phyloP scores from a whole-genome alignment of 2,329 filamentous ascomycete genomes.

The Diaporthe longicolla region DNA sequence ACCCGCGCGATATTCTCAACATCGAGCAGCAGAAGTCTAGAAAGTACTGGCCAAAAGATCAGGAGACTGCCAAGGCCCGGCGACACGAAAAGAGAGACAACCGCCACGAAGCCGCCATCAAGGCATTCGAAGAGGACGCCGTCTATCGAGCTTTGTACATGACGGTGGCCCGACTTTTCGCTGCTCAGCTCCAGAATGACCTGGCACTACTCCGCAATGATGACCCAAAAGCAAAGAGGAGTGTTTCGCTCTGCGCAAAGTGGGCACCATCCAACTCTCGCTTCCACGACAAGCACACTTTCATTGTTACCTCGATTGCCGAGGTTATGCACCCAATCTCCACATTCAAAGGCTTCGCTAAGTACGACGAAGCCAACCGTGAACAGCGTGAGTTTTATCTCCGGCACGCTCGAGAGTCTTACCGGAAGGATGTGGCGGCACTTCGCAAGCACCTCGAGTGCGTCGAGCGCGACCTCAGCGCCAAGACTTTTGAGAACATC shows the following conservation, averaged over 20 bases:
- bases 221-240: slow-evolving; percentile 56
- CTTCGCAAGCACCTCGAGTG: slow-evolving; percentile 67
- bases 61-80: slow-evolving; percentile 45
- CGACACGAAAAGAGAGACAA: slow-evolving; percentile 51
- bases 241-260: slow-evolving; percentile 70
- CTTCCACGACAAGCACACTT: slow-evolving; percentile 72
- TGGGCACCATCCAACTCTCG: slow-evolving; percentile 70
- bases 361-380: slow-evolving; percentile 48
- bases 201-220: slow-evolving; percentile 56
- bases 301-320: slow-evolving; percentile 69
- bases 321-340: slow-evolving; percentile 64
- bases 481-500: slow-evolving; percentile 63
- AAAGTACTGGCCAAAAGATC: slow-evolving; percentile 44
- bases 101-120: slow-evolving; percentile 59
- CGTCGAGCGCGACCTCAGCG: slow-evolving; percentile 66
- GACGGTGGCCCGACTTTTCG: slow-evolving; percentile 68
- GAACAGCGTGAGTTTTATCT: slow-evolving; percentile 64
- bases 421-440: slow-evolving; percentile 65
- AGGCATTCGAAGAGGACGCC: slow-evolving; percentile 56
- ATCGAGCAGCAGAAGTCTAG: slow-evolving; percentile 48
- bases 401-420: slow-evolving; percentile 66
- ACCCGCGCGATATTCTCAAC: slow-evolving; percentile 59
- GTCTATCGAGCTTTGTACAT: slow-evolving; percentile 68
- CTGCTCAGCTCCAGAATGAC: slow-evolving; percentile 66
- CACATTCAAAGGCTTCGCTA: slow-evolving; percentile 50